Conservation (phyloP, 2,329 filamentous ascomycete genomes). For the Truncatella angustata region DNA sequence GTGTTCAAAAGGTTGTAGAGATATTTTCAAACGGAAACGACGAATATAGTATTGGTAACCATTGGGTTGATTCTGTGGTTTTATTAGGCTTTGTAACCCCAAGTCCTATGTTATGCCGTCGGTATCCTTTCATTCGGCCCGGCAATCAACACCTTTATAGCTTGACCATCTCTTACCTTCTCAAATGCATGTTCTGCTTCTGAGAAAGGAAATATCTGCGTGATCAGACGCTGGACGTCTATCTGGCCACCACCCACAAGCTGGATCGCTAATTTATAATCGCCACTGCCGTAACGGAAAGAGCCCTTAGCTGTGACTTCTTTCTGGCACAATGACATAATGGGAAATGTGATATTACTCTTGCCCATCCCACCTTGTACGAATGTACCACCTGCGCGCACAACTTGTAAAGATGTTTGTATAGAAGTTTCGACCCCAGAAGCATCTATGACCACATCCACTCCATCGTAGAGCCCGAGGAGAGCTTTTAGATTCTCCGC, state of each 20-base stretch:
- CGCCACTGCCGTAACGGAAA: not conserved
- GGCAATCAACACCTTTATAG: constrained; percentile 2
- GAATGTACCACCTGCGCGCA: not conserved
- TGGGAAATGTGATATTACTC: not conserved
- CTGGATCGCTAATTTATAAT: not conserved
- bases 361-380: constrained; percentile 5
- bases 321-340: not conserved
- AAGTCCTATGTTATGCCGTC: too few relatives aligned
- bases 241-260: not conserved
- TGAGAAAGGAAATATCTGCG: not conserved
- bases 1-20: too few relatives aligned
- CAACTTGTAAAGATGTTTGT: not conserved
- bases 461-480: not conserved
- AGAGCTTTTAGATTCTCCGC: not conserved
- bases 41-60: too few relatives aligned
- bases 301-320: not conserved
- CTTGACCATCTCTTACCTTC: not conserved
- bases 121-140: too few relatives aligned
- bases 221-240: not conserved
- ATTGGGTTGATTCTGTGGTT: too few relatives aligned
- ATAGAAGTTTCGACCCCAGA: not conserved
- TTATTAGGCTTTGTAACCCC: too few relatives aligned
- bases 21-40: too few relatives aligned
- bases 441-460: not conserved
- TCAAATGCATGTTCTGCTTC: constrained; percentile 3